Evolutionary conservation across 1,284 basidiomycete species (phyloP).

Genomic region (Trametes polyzona): DNA sequence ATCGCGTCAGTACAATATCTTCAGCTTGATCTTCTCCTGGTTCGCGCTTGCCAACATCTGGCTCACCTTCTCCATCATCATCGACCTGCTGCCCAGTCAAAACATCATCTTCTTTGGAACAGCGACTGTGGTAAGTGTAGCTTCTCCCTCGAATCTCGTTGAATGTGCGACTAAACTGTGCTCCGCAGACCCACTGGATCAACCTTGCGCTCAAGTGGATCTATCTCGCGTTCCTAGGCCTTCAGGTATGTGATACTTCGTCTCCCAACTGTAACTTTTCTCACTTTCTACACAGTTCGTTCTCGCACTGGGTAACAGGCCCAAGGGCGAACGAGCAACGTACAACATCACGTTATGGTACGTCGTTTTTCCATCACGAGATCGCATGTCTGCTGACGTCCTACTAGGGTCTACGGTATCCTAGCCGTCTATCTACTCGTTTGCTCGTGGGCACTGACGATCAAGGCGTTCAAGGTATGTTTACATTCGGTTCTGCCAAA

Average conservation of each 20-base stretch:
- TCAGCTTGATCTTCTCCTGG: slow-evolving; percentile 87
- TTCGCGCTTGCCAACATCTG: slow-evolving; percentile 93
- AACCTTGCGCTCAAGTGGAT: slow-evolving; percentile 87
- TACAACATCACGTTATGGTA: slow-evolving; percentile 84
- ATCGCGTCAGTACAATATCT: slow-evolving; percentile 67
- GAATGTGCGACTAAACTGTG: neutral
- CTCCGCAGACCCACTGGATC: slow-evolving; percentile 84
- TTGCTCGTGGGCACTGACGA: slow-evolving; percentile 85
- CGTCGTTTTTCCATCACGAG: slow-evolving; percentile 27
- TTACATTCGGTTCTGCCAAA: neutral
- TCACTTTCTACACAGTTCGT: slow-evolving; percentile 64
- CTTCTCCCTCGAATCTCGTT: neutral
- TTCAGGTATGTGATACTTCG: slow-evolving; percentile 49
- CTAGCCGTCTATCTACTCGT: slow-evolving; percentile 81
- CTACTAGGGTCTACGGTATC: slow-evolving; percentile 74
- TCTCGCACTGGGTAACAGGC: slow-evolving; percentile 93
- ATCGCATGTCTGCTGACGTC: neutral
- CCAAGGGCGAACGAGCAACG: slow-evolving; percentile 88
- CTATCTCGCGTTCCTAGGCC: slow-evolving; percentile 83
- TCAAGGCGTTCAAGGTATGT: slow-evolving; percentile 74
- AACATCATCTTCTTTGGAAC: slow-evolving; percentile 75
- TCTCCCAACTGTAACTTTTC: neutral
- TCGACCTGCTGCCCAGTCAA: slow-evolving; percentile 81
- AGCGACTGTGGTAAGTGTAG: slow-evolving; percentile 53
- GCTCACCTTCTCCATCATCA: slow-evolving; percentile 96